These are phyloP conservation scores for Kuraishia piskuri DNA, from an alignment of 805 yeast genomes.

Conservation along the genomic window DNA sequence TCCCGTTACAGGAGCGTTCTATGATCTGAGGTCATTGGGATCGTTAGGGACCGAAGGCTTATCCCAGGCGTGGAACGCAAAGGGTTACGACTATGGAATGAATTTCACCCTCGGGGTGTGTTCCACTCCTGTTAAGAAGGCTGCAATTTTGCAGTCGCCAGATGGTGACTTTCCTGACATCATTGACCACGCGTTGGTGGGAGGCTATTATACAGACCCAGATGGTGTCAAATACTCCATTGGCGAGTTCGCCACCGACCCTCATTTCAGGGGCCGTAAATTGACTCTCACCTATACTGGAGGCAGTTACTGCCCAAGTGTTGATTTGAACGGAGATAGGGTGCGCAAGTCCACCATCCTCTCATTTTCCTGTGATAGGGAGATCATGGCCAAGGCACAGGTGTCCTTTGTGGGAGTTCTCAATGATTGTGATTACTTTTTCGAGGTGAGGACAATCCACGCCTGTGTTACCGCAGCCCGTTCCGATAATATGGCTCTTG, in stretches of 20 bases:
- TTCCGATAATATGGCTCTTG: conserved; percentile 53
- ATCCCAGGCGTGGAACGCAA: conserved; percentile 51
- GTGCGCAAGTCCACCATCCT: conserved; percentile 55
- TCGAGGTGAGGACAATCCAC: conserved; percentile 76
- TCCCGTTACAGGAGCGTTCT: conserved; percentile 35
- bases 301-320: conserved; percentile 50
- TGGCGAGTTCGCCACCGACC: conserved; percentile 54
- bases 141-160: conserved; percentile 7
- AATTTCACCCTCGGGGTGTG: conserved; percentile 76
- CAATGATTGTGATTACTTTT: conserved; percentile 74
- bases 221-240: conserved; percentile 39
- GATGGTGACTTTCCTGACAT: conserved; percentile 23
- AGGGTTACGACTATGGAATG: conserved; percentile 58
- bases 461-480: conserved; percentile 79
- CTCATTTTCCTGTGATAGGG: conserved; percentile 74
- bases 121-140: conserved; percentile 37
- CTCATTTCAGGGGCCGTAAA: conserved; percentile 65
- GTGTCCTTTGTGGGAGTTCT: conserved; percentile 62
- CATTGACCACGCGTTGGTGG: conserved; percentile 34
- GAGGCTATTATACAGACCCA: conserved; percentile 47
- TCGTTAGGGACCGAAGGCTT: conserved; percentile 19
- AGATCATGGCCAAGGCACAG: conserved; percentile 53
- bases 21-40: conserved; percentile 33
- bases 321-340: conserved; percentile 35
- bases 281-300: conserved; percentile 59